phyloP scores from a whole-genome alignment of 106 monocot genomes.

The Cymbidium sinense region DNA sequence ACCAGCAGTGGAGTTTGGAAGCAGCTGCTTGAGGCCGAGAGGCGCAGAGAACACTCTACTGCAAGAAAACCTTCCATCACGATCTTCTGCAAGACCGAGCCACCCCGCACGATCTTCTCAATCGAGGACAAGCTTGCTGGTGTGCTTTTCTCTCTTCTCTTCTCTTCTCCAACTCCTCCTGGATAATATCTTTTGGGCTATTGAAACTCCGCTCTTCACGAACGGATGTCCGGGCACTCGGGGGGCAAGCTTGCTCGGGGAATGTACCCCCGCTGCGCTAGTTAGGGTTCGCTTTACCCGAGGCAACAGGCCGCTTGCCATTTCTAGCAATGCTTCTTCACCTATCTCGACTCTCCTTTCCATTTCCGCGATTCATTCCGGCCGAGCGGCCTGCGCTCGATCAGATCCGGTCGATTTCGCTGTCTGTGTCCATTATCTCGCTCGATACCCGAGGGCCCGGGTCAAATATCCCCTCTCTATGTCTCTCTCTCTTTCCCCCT shows the following conservation, averaged over 20 bases:
- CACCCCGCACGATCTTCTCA: not conserved
- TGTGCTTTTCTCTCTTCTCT: not conserved
- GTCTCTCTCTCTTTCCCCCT: not conserved
- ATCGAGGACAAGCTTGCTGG: not conserved
- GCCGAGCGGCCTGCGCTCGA: conserved; percentile 5
- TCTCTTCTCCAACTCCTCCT: no score
- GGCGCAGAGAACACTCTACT: not conserved
- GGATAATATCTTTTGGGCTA: not conserved
- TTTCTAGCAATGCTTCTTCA: not conserved
- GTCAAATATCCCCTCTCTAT: not conserved
- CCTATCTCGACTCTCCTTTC: not conserved
- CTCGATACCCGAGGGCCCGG: conserved; percentile 1
- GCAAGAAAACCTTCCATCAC: not conserved
- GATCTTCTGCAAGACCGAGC: not conserved
- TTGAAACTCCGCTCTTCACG: not conserved
- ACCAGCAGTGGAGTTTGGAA: not conserved
- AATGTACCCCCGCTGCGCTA: not conserved
- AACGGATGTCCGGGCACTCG: conserved; percentile 5
- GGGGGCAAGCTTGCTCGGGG: not conserved
- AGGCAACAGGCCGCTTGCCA: conserved; percentile 7
- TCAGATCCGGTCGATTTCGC: conserved; percentile 12
- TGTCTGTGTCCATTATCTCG: conserved; percentile 2
- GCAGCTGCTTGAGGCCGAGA: not conserved
- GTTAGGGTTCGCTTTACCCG: conserved; percentile 1
- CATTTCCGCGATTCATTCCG: conserved; percentile 9